These are phyloP conservation scores for Peltaster fructicola DNA, from an alignment of 2,329 filamentous ascomycete genomes.

Conservation along the genomic window DNA sequence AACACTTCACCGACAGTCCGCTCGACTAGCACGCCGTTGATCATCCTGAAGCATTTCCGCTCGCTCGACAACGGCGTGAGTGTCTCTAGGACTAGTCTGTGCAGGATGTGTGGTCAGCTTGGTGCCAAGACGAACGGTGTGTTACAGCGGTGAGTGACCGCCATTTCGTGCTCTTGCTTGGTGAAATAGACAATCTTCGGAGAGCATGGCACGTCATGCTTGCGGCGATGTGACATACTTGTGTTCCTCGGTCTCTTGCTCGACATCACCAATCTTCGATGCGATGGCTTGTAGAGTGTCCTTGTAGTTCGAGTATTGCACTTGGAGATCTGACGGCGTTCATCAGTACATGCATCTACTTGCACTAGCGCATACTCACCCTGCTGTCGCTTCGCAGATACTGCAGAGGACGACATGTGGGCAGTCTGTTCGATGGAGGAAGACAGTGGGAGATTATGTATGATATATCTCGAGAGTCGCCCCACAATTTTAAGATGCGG, in stretches of 20 bases:
- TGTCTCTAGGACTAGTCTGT: slow-evolving; percentile 83
- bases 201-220: background rate
- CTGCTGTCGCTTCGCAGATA: slow-evolving; percentile 55
- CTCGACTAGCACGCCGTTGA: slow-evolving; percentile 92
- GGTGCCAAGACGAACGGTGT: slow-evolving; percentile 1
- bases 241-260: slow-evolving; percentile 94
- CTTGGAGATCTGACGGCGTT: slow-evolving; percentile 48
- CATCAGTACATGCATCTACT: slow-evolving; percentile 3
- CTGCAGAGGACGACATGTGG: slow-evolving; percentile 31
- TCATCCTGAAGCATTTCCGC: slow-evolving; percentile 96
- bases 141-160: slow-evolving; percentile 1
- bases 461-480: no score
- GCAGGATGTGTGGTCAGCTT: background rate
- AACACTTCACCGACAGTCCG: slow-evolving; percentile 84
- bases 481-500: no score
- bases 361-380: no score
- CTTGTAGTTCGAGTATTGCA: slow-evolving; percentile 61
- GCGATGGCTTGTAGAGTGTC: slow-evolving; percentile 75
- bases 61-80: slow-evolving; percentile 64
- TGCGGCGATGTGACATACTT: slow-evolving; percentile 42
- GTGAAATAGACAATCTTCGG: background rate
- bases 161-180: background rate
- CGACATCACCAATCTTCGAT: slow-evolving; percentile 91
- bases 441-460: no score
- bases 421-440: no score